Conservation (phyloP, 1,284 basidiomycete genomes). For the Megacollybia platyphylla region DNA sequence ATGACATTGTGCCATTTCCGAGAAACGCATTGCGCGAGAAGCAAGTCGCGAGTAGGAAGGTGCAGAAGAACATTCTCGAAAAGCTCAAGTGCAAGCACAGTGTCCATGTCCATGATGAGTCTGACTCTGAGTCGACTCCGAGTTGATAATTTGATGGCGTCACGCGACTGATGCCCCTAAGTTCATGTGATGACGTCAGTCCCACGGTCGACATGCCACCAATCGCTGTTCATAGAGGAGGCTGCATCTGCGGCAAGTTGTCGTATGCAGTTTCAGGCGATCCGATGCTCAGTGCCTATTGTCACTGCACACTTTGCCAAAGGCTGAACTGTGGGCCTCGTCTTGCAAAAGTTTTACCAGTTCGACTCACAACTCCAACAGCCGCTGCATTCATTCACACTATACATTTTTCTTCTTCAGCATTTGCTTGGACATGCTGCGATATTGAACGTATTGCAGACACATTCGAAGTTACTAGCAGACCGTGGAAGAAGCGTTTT, state of each 20-base stretch:
- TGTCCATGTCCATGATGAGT: no score
- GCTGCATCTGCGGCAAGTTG: constrained; percentile 39
- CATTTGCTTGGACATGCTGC: constrained; percentile 40
- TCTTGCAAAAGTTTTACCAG: not conserved
- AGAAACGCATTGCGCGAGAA: no score
- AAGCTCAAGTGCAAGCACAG: no score
- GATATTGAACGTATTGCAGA: constrained; percentile 24
- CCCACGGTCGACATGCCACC: not conserved
- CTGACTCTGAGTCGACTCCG: no score
- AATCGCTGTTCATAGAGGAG: constrained; percentile 16
- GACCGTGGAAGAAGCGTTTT: constrained; percentile 43
- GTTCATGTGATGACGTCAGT: not conserved
- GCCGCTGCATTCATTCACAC: constrained; percentile 51
- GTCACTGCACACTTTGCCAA: constrained; percentile 56
- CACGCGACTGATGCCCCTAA: not conserved
- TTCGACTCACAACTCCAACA: constrained; percentile 11
- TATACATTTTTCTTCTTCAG: constrained; percentile 33
- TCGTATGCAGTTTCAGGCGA: constrained; percentile 29
- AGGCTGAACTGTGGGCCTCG: constrained; percentile 30
- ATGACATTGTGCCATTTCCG: no score
- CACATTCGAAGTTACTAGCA: constrained; percentile 27
- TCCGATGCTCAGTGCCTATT: constrained; percentile 44
- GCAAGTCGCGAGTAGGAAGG: no score
- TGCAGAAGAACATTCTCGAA: no score
- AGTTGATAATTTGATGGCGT: no score